Conservation (phyloP, 345 rosid genomes). For the Hevea brasiliensis region DNA sequence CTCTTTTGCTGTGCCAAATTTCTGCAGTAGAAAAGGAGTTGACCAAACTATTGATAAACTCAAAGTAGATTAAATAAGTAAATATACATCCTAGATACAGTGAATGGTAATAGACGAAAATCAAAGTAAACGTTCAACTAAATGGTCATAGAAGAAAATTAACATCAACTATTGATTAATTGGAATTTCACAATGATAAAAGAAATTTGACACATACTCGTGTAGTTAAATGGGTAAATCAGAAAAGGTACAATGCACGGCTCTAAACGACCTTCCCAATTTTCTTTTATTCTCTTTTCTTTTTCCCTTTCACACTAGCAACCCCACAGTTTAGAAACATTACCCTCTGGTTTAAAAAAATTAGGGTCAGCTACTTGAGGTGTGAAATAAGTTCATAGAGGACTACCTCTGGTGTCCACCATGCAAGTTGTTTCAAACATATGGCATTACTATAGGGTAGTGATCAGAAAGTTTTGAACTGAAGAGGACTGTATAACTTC, state of each 20-base stretch:
- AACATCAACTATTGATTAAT: not conserved
- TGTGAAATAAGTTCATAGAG: not conserved
- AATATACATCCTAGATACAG: not conserved
- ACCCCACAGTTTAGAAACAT: not conserved
- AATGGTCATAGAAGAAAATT: not conserved
- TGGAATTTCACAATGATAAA: not conserved
- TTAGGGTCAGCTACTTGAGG: not conserved
- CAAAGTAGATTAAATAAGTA: not conserved
- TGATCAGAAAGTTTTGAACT: not conserved
- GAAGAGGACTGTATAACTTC: not conserved
- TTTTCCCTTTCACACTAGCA: not conserved
- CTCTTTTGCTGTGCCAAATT: slow-evolving; percentile 91
- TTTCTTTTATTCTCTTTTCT: not conserved
- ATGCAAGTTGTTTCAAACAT: not conserved
- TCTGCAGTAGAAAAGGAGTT: slow-evolving; percentile 36
- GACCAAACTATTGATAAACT: not conserved
- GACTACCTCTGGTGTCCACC: not conserved
- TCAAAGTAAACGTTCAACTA: not conserved
- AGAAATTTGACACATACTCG: not conserved
- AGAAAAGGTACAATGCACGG: not conserved
- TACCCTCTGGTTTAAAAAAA: not conserved
- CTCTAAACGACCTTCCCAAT: not conserved
- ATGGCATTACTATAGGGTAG: not conserved
- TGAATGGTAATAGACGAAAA: too few relatives aligned
- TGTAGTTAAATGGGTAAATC: not conserved